Conservation (phyloP, 2,329 filamentous ascomycete species). For the Phaeophleospora eucalypticola region DNA sequence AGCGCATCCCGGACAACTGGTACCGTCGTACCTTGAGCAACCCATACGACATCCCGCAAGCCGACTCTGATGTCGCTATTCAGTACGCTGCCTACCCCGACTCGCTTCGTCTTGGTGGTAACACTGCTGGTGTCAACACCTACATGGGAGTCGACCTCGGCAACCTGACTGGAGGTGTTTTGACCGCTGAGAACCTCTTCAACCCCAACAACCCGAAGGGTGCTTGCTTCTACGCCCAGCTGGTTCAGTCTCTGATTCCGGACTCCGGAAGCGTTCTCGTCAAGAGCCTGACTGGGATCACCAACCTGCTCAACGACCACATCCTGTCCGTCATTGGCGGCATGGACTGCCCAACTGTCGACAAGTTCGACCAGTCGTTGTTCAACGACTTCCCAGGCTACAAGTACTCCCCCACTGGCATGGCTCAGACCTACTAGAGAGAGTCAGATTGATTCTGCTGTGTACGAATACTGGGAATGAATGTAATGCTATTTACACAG, state of each 20-base stretch:
- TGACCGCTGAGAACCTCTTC: conserved; percentile 13
- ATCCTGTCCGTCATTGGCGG: conserved; percentile 11
- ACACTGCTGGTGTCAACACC: conserved; percentile 32
- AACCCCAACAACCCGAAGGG: conserved; percentile 34
- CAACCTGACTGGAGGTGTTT: conserved; percentile 35
- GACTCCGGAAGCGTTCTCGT: conserved; percentile 10
- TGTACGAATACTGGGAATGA: background rate
- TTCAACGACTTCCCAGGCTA: conserved; percentile 20
- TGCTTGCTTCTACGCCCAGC: conserved; percentile 15
- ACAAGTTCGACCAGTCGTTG: conserved; percentile 12
- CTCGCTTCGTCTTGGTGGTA: conserved; percentile 33
- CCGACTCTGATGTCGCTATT: conserved; percentile 15
- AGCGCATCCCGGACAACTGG: conserved; percentile 39
- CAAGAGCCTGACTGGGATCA: conserved; percentile 10
- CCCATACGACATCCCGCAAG: conserved; percentile 28
- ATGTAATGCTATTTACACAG: background rate
- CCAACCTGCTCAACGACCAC: conserved; percentile 15
- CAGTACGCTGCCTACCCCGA: conserved; percentile 23
- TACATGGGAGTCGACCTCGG: conserved; percentile 33
- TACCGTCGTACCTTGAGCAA: conserved; percentile 22
- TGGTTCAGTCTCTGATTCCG: conserved; percentile 13
- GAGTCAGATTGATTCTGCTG: background rate
- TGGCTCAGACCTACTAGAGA: conserved; percentile 16
- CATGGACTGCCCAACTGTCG: conserved; percentile 20
- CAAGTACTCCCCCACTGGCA: conserved; percentile 20